A percentile compares a stretch with the other conserved stretches of the same genome.
phyloP scores from a whole-genome alignment of 2,329 filamentous ascomycete genomes.

The Fusarium concolor region DNA sequence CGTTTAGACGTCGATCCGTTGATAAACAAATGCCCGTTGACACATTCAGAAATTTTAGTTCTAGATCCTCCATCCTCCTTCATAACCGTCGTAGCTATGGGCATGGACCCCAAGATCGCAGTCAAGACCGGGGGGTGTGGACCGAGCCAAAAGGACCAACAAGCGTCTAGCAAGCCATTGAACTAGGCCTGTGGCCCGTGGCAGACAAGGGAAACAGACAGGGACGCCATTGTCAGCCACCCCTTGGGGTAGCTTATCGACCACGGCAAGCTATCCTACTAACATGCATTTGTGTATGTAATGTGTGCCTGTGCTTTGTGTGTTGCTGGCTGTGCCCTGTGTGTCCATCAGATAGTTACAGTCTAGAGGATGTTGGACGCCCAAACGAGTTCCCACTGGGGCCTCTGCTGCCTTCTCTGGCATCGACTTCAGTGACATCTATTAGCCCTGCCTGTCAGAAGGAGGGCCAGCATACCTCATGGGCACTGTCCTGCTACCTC shows the following conservation, averaged over 20 bases:
- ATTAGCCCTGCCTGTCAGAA: constrained; percentile 13
- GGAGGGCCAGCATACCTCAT: constrained; percentile 9
- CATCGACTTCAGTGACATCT: constrained; percentile 25
- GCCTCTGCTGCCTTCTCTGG: constrained; percentile 20
- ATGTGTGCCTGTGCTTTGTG: constrained; percentile 43
- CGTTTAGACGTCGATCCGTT: constrained; percentile 37
- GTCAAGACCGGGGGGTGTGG: constrained; percentile 35
- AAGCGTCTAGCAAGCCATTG: constrained; percentile 31
- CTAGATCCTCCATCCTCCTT: constrained; percentile 28
- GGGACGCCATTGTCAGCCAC: constrained; percentile 30
- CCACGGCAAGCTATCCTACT: constrained; percentile 33
- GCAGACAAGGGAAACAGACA: constrained; percentile 35
- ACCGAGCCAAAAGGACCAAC: constrained; percentile 30
- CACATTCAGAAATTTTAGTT: constrained; percentile 37
- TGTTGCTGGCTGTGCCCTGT: constrained; percentile 20
- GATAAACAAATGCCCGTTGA: constrained; percentile 39
- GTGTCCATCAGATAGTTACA: constrained; percentile 39
- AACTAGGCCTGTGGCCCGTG: constrained; percentile 30
- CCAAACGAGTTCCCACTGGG: constrained; percentile 33
- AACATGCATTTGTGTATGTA: constrained; percentile 37
- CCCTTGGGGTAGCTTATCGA: constrained; percentile 30
- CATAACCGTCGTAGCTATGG: constrained; percentile 37
- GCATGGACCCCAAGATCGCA: constrained; percentile 33
- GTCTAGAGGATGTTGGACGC: constrained; percentile 17
- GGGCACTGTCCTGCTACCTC: constrained; percentile 19